phyloP scores from a whole-genome alignment of 768 basidiomycete genomes.

The Panaeolus papilionaceus region DNA sequence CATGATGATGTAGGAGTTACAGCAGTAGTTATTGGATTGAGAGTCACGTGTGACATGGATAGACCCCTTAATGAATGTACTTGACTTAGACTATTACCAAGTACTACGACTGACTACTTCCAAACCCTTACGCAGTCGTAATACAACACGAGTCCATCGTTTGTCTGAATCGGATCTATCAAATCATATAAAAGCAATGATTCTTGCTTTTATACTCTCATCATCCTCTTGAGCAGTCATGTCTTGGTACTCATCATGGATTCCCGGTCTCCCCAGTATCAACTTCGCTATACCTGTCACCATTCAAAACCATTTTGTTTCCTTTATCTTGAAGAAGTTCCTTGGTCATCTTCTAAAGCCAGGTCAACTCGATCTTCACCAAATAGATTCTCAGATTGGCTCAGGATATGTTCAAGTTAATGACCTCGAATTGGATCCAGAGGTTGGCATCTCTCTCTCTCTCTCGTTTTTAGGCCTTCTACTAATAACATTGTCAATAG shows the following conservation, averaged over 20 bases:
- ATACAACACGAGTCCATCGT: conserved; percentile 13
- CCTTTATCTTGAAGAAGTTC: conserved; percentile 83
- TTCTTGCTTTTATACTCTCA: not conserved
- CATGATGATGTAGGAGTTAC: too few relatives aligned
- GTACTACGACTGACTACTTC: not conserved
- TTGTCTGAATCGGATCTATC: conserved; percentile 7
- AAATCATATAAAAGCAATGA: not conserved
- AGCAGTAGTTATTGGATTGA: not conserved
- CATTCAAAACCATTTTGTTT: conserved; percentile 89
- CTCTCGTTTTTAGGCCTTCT: conserved; percentile 19
- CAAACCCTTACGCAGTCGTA: conserved; percentile 9
- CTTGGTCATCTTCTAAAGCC: conserved; percentile 89
- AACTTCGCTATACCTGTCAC: conserved; percentile 69
- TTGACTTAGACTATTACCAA: not conserved
- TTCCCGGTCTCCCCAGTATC: conserved; percentile 70
- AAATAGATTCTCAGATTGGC: conserved; percentile 94
- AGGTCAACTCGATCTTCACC: conserved; percentile 84
- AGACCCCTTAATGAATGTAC: not conserved
- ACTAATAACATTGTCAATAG: conserved; percentile 42
- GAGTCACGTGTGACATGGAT: not conserved
- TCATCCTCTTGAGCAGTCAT: conserved; percentile 23
- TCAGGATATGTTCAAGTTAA: conserved; percentile 88
- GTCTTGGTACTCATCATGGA: conserved; percentile 62
- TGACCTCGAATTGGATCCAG: conserved; percentile 78
- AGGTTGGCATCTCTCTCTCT: conserved; percentile 52